Conservation (phyloP, 1,284 basidiomycete species). For the Melampsora larici-populina region DNA sequence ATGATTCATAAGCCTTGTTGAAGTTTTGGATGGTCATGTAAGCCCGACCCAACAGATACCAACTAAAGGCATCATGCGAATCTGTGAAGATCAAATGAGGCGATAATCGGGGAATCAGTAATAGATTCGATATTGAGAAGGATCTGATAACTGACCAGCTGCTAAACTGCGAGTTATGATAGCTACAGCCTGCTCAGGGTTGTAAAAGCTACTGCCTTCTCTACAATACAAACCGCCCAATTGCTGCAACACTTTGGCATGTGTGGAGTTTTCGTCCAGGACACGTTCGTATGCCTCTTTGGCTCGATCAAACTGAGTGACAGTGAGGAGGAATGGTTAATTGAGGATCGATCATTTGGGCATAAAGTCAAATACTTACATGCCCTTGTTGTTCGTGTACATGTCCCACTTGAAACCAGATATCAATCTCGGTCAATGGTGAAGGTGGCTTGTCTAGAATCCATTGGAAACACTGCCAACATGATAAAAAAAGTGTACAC, state of each 20-base stretch:
- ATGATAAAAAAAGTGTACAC: too few relatives aligned
- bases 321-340: conserved; percentile 27
- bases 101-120: conserved; percentile 25
- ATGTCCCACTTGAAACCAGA: conserved; percentile 99
- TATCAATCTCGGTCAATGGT: conserved; percentile 92
- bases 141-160: conserved; percentile 65
- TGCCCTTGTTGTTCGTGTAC: conserved; percentile 96
- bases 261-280: conserved; percentile 82
- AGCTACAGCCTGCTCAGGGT: conserved; percentile 87
- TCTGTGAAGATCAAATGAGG: conserved; percentile 58
- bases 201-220: conserved; percentile 86
- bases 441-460: conserved; percentile 92
- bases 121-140: background rate
- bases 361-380: conserved; percentile 60
- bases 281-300: conserved; percentile 98
- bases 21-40: conserved; percentile 99
- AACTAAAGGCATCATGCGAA: conserved; percentile 92
- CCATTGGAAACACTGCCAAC: conserved; percentile 75
- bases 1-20: conserved; percentile 99
- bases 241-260: conserved; percentile 96
- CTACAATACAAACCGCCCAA: conserved; percentile 97
- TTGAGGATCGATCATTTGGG: background rate
- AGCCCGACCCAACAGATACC: conserved; percentile 95
- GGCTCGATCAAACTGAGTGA: conserved; percentile 72
- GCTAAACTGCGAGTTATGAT: conserved; percentile 92